A percentile compares a stretch with the other conserved stretches of the same genome.
Evolutionary conservation across 768 basidiomycete species (phyloP).

Genomic region (Hygrocybe coccinea): DNA sequence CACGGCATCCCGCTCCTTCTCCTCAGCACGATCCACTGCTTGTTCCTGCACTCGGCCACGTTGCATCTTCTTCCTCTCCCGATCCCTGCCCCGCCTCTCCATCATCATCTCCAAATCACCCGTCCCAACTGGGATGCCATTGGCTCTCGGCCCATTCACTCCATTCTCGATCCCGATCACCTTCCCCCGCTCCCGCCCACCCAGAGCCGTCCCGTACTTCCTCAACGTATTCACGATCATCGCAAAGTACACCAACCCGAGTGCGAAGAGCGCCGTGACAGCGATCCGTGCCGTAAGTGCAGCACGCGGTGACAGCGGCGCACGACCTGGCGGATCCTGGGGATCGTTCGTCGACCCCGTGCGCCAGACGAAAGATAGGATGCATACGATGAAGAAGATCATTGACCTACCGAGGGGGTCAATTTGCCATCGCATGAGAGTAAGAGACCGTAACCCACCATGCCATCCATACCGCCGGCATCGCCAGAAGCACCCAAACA

Average conservation of each 20-base stretch:
- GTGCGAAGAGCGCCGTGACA: conserved; percentile 47
- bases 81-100: conserved; percentile 10
- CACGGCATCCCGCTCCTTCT: conserved; percentile 3
- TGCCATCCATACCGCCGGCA: conserved; percentile 67
- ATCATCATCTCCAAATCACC: not conserved
- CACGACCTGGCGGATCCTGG: conserved; percentile 22
- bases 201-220: conserved; percentile 45
- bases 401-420: conserved; percentile 47
- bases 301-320: conserved; percentile 33
- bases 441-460: conserved; percentile 41
- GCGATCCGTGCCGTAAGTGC: conserved; percentile 51
- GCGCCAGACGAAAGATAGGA: conserved; percentile 69
- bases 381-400: conserved; percentile 56
- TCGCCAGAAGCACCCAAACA: conserved; percentile 57
- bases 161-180: conserved; percentile 8
- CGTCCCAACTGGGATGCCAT: conserved; percentile 5
- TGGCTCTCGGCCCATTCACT: conserved; percentile 6
- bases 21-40: conserved; percentile 2
- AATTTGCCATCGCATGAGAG: not conserved
- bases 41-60: too few relatives aligned
- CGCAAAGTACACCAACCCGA: conserved; percentile 58
- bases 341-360: conserved; percentile 49
- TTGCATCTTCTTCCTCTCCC: conserved; percentile 6
- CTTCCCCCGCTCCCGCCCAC: conserved; percentile 12
- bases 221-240: conserved; percentile 60